Evolutionary conservation across 176 grass and related monocot species (phyloP).

Genomic region (Paspalum notatum): DNA sequence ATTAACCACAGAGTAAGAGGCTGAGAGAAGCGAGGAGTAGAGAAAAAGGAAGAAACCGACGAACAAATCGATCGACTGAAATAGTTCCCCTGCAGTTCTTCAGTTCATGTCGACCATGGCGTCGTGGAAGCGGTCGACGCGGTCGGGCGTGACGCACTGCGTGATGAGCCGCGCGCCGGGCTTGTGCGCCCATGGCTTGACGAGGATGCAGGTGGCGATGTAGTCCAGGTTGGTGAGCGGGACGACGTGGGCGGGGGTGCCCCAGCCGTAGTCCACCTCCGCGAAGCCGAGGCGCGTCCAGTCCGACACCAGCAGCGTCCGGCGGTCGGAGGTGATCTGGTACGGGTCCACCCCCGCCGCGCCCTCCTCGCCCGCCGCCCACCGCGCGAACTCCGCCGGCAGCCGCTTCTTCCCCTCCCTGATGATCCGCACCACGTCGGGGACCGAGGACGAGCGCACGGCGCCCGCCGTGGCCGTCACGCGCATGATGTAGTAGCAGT

Average conservation of each 20-base stretch:
- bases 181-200: slow-evolving; percentile 78
- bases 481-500: slow-evolving; percentile 97
- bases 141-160: slow-evolving; percentile 71
- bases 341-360: slow-evolving; percentile 63
- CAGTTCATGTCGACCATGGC: slow-evolving; percentile 66
- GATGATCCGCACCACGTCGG: slow-evolving; percentile 77
- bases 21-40: neutral
- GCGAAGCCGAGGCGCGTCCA: slow-evolving; percentile 93
- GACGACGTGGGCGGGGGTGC: slow-evolving; percentile 74
- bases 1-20: neutral
- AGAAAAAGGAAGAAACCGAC: no score
- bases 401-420: slow-evolving; percentile 77
- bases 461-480: slow-evolving; percentile 47
- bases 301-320: slow-evolving; percentile 84
- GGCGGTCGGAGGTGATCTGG: slow-evolving; percentile 84
- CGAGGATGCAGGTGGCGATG: slow-evolving; percentile 96
- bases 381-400: slow-evolving; percentile 64
- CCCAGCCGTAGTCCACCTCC: slow-evolving; percentile 96
- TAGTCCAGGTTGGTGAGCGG: slow-evolving; percentile 90
- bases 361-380: slow-evolving; percentile 56
- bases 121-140: slow-evolving; percentile 72
- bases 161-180: slow-evolving; percentile 85
- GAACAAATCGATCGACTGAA: no score
- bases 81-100: no score
- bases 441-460: slow-evolving; percentile 42